Evolutionary conservation across 1,284 basidiomycete genomes (phyloP).

Genomic region (Cryptococcus jaspeensis): DNA sequence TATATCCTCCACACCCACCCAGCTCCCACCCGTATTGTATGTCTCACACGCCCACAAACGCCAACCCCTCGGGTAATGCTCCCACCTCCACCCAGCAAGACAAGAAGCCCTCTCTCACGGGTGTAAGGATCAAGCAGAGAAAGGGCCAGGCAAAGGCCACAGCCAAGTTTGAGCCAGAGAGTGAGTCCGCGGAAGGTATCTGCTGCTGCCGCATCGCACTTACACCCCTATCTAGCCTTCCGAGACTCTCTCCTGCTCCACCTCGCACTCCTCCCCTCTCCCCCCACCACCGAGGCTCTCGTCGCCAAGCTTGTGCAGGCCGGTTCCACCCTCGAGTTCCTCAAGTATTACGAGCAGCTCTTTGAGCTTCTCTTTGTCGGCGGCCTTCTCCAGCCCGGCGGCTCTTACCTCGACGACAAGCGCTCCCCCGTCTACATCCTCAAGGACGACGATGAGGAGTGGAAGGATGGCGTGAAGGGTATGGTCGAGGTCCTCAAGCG

Average conservation of each 20-base stretch:
- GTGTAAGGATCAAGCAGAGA: slow-evolving; percentile 55
- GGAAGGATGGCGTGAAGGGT: slow-evolving; percentile 65
- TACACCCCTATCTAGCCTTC: slow-evolving; percentile 63
- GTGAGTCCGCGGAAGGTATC: slow-evolving; percentile 34
- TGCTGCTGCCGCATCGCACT: background rate
- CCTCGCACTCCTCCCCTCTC: slow-evolving; percentile 76
- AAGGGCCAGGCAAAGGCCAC: slow-evolving; percentile 54
- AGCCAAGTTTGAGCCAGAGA: slow-evolving; percentile 58
- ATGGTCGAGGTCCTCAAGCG: slow-evolving; percentile 92
- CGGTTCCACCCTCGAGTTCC: slow-evolving; percentile 84
- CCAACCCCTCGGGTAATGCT: slow-evolving; percentile 45
- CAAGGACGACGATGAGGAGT: slow-evolving; percentile 27
- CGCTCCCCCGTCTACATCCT: slow-evolving; percentile 55
- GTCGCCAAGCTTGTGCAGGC: slow-evolving; percentile 77
- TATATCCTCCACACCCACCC: slow-evolving; percentile 4
- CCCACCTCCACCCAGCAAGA: slow-evolving; percentile 25
- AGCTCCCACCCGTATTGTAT: slow-evolving; percentile 34
- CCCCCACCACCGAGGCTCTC: slow-evolving; percentile 62
- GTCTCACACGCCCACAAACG: slow-evolving; percentile 49
- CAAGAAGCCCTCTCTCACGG: slow-evolving; percentile 53
- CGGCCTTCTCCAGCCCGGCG: slow-evolving; percentile 92
- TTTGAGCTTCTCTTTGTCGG: slow-evolving; percentile 94
- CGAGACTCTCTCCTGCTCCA: slow-evolving; percentile 93
- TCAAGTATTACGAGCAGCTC: slow-evolving; percentile 93
- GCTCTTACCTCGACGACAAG: slow-evolving; percentile 79